Base-by-base conservation (phyloP, 2,329 filamentous ascomycete genomes). In the Sordariomycetes sp. region DNA sequence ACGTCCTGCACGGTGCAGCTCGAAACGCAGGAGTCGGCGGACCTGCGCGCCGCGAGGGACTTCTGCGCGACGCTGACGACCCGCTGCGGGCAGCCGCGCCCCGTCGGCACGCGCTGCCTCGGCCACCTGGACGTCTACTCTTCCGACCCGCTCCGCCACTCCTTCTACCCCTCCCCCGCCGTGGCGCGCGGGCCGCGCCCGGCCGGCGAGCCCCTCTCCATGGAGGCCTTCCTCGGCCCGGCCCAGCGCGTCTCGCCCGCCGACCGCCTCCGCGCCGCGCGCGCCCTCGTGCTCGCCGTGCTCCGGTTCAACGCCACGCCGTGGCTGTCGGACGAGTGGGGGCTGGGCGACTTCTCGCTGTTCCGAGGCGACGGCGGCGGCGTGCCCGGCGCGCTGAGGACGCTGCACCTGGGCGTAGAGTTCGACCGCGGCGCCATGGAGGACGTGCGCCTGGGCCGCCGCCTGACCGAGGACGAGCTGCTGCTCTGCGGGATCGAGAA, bases 401-500 rank as follows among this genome's bases (percentile, higher is more conserved):
- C 54, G 1, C 10, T 60, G 0, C 59, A 61, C 24, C 24, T 61
- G 3, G 54, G 57, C 10, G 54, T 60, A 0, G 57, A 59, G 10
- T 58, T 61, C 6, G 8, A 51, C 24, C 20, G n/a, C 48, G 8
- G 4, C 14, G 14, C n/a, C 48, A 63, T 65, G 60, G 59, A 51
- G 24, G 60, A 50, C 62, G 51, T 54, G 61, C 59, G 7, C 3
- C 3, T 25, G n/a, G n/a, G 14, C 48, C 48, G 8, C n/a, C 8
- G 7, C 37, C 37, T 43, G 8, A n/a, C 48, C n/a, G 60, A 65
- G n/a, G 61, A 64, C 10, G 59, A 60, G 6, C n/a, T 43, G 16
- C 24, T 64, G 0, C 28, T 57, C 0, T 63, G 58, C 43, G 65
- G 63, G 0, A 64, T 67, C 18, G 59, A 64, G 7, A 68, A 66